phyloP scores from a whole-genome alignment of 306 rosid species.

The Sesbania bispinosa region DNA sequence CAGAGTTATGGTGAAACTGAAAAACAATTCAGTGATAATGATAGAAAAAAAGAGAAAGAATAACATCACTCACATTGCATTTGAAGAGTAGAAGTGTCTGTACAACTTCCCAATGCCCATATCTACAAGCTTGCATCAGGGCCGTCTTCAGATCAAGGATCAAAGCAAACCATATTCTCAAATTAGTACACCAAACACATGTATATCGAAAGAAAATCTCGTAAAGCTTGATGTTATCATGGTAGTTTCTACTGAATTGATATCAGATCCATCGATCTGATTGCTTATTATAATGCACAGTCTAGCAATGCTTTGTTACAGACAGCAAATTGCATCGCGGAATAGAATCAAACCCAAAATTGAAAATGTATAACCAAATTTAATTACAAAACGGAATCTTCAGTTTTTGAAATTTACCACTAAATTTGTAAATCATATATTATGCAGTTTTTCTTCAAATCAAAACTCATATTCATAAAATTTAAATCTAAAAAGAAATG shows the following conservation, averaged over 20 bases:
- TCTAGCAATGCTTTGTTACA: too few species aligned
- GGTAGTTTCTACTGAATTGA: constrained; percentile 18
- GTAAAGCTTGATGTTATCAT: too few species aligned
- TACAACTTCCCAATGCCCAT: constrained; percentile 90
- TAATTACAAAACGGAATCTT: constrained; percentile 2
- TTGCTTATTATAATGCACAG: too few species aligned
- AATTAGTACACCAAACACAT: not conserved
- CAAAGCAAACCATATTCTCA: constrained; percentile 27
- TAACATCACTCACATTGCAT: constrained; percentile 64
- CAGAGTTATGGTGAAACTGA: not conserved
- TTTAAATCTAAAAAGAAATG: too few species aligned
- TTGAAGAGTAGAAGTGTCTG: constrained; percentile 67
- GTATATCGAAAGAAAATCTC: too few species aligned
- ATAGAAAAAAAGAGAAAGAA: not conserved
- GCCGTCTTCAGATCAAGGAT: constrained; percentile 67
- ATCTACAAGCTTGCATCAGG: constrained; percentile 91
- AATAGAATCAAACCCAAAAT: not conserved
- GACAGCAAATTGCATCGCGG: not conserved
- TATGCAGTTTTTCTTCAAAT: not conserved
- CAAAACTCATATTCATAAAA: constrained; percentile 1
- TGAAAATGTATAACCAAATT: not conserved
- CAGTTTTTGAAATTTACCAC: not conserved
- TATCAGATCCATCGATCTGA: constrained; percentile 23
- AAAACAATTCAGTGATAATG: not conserved
- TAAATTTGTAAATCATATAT: not conserved